Base-by-base conservation (phyloP, 441 rosid genomes). In the Syzygium malaccense region DNA sequence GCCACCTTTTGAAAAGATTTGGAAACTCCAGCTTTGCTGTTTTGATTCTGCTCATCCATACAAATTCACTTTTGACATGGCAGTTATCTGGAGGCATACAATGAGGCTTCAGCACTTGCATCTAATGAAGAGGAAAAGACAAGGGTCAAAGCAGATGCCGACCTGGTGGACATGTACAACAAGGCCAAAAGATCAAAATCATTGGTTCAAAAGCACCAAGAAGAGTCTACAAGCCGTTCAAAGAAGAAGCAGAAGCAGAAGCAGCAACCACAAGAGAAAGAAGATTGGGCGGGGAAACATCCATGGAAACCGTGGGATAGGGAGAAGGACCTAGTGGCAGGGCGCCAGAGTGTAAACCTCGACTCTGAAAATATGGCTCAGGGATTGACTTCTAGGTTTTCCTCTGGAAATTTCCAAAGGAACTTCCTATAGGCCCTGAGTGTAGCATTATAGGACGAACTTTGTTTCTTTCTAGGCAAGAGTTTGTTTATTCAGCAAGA, bases 281-380 rank as follows among this genome's bases (percentile, higher is more conserved):
- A 92, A 83, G 99, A 96, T 89, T 98, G 99, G 99, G 91, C 86
- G 10, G 99, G 97, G 55, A 93, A 96, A 13, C 99, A 98, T 92
- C 98, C 99, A 14, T 98, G 99, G 99, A 98, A 95, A 93, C 99
- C 99, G 19, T 96, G 99, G 99, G 99, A 98, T 88, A 94, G 98
- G 12, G 99, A 98, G 91, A 96, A 96, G 90, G 99, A 98, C 92
- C 91, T 96, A 54, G 89, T 86, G 5, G 98, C 97, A 0, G 99
- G 97, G 86, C 94, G 99, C 92, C 94, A 94, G 90, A 93, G 84
- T 32, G 92, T 96, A 80, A 96, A 96, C 25, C 89, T 98, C 1
- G 98, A 96, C 88, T 64, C 98, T 1, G 97, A 95, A 7, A 91
- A 90, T 89, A 96, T 96, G 97, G 92, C 92, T 85, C 90, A 94